Percentiles rank a stretch among this genome's conserved stretches.
Evolutionary conservation across 2,329 filamentous ascomycete genomes (phyloP).

Genomic region (Chaetothyriales sp.): DNA sequence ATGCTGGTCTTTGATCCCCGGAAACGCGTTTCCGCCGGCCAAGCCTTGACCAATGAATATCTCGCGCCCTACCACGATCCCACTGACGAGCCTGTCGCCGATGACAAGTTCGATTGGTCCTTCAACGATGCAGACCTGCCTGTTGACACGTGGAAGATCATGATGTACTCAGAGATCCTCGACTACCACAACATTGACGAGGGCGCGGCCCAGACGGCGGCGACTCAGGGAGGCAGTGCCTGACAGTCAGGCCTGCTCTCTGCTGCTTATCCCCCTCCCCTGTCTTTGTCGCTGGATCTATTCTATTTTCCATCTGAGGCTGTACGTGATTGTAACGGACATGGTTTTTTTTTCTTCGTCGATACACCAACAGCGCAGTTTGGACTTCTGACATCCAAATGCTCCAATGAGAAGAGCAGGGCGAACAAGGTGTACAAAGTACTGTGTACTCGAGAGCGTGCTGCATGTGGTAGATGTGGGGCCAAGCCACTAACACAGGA

Average conservation of each 20-base stretch:
- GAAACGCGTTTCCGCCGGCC: conserved; percentile 76
- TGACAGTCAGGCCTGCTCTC: background rate
- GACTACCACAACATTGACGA: conserved; percentile 90
- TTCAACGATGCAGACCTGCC: conserved; percentile 97
- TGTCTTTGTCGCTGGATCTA: background rate
- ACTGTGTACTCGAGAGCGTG: background rate
- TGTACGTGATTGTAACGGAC: background rate
- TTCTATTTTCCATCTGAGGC: background rate
- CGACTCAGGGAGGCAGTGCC: conserved; percentile 4
- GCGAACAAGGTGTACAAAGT: background rate
- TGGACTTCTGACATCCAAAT: conserved; percentile 1
- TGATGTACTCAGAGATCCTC: conserved; percentile 99
- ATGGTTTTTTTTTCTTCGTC: background rate
- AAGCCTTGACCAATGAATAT: conserved; percentile 83
- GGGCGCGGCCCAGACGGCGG: conserved; percentile 16
- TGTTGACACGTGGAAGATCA: conserved; percentile 99
- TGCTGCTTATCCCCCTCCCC: background rate
- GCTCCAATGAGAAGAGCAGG: background rate
- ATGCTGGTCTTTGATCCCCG: conserved; percentile 99
- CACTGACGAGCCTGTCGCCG: conserved; percentile 84
- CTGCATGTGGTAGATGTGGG: too few species aligned
- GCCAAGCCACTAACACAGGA: too few species aligned
- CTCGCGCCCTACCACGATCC: conserved; percentile 94
- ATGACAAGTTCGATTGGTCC: conserved; percentile 99
- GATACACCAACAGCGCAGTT: background rate